Evolutionary conservation across 2,329 filamentous ascomycete species (phyloP).

Genomic region (Onygenales sp.): DNA sequence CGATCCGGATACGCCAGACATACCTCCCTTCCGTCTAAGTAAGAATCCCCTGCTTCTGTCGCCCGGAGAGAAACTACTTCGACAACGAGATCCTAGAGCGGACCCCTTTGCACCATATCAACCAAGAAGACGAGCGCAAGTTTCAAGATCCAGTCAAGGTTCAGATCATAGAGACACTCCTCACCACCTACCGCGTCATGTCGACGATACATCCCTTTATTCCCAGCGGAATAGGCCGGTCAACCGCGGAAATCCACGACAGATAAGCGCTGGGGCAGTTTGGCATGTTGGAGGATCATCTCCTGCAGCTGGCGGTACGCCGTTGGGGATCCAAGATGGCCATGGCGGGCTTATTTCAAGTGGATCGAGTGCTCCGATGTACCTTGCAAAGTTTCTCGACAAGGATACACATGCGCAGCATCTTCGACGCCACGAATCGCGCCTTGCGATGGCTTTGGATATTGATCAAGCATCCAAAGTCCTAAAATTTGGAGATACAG

Average conservation of each 20-base stretch:
- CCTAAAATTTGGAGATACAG: conserved; percentile 43
- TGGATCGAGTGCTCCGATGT: conserved; percentile 61
- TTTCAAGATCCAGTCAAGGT: conserved; percentile 3
- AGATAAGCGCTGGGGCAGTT: conserved; percentile 58
- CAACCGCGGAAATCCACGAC: conserved; percentile 22
- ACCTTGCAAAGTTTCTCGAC: conserved; percentile 47
- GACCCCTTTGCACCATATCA: conserved; percentile 45
- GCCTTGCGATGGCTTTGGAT: conserved; percentile 72
- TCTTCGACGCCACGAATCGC: conserved; percentile 58
- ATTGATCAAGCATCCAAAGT: conserved; percentile 61
- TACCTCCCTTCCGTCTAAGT: conserved; percentile 44
- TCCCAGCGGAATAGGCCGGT: conserved; percentile 6
- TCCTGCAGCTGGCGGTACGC: conserved; percentile 22
- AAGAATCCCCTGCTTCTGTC: conserved; percentile 39
- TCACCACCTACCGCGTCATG: conserved; percentile 25
- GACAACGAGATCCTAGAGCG: conserved; percentile 32
- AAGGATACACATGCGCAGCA: conserved; percentile 48
- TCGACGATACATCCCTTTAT: conserved; percentile 17
- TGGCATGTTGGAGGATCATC: conserved; percentile 70
- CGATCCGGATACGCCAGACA: conserved; percentile 30
- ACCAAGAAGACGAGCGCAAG: conserved; percentile 15
- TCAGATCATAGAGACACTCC: conserved; percentile 14
- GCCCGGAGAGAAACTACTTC: conserved; percentile 36
- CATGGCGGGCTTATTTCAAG: conserved; percentile 56
- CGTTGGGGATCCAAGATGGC: conserved; percentile 48